Base-by-base conservation (phyloP, 2,329 filamentous ascomycete species). In the Reticulascus tulasneorum region DNA sequence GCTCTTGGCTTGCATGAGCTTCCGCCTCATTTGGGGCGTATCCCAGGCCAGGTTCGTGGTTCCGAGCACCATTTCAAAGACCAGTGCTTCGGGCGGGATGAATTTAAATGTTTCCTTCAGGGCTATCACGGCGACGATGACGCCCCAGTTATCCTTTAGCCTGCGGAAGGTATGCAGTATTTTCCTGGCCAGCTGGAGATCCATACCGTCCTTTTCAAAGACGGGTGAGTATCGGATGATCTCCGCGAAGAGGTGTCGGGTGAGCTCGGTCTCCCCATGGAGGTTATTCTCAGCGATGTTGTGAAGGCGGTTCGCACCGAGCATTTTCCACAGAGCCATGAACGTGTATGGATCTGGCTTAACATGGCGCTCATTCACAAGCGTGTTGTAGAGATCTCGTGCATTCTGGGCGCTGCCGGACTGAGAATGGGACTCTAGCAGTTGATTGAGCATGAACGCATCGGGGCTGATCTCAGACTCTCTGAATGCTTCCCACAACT, bases 371-470 rank as follows among this genome's bases (percentile, higher is more conserved):
- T 69, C 59, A 9, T 57, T 47, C 20, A 74, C 71, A 52, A 86
- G 70, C 13, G 62, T 56, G 9, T 62, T 55, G 55, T 80, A 86
- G 20, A 80, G 67, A 4, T 60, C 53, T 48, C 74, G 68, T 0
- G 84, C 76, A 33, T 73, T 63, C 17, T 62, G 57, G 28, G 71
- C 66, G 34, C 77, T 66, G 33, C 76, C 75, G 39, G 74, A 73
- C 42, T 79, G 74, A 29, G 84, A 69, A 44, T 82, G 74, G 7
- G 79, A 77, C 41, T 79, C 77, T 18, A 93, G 73, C 16, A 90
- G 64, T 52, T 89, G 83, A 58, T 91, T 93, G 70, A 90, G 78
- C 62, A 90, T 84, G 56, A 82, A 85, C 8, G 79, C 77, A 51
- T 86, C 82, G 2, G 82, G 75, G 35, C 66, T 69, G 42, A 91